Percentiles rank a stretch among this genome's conserved stretches.
Conservation (phyloP, 371 early-diverging fungal genomes). For the Mucor lusitanicus region DNA sequence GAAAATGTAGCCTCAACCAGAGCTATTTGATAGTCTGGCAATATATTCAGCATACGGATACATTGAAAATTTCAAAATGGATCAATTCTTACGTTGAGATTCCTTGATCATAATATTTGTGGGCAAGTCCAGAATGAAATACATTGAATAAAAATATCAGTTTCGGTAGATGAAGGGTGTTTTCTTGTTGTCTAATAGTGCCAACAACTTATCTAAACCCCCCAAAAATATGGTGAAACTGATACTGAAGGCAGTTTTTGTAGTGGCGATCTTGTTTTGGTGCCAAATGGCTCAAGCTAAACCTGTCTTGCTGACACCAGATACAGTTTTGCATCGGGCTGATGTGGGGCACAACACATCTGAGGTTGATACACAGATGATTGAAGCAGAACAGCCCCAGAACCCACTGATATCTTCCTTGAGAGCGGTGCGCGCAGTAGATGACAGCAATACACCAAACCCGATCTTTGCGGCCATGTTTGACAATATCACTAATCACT, state of each 20-base stretch:
- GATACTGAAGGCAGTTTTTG: background rate
- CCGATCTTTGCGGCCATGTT: background rate
- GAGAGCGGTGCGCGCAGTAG: background rate
- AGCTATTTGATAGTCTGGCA: background rate
- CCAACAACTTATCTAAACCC: background rate
- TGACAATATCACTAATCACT: background rate
- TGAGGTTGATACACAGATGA: background rate
- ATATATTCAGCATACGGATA: background rate
- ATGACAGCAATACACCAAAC: background rate
- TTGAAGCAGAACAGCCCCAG: background rate
- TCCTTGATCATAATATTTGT: background rate
- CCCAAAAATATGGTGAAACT: background rate
- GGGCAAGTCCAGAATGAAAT: background rate
- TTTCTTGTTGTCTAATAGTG: too few relatives aligned
- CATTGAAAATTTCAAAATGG: background rate
- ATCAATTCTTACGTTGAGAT: background rate
- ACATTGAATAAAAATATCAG: background rate
- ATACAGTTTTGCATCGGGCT: background rate
- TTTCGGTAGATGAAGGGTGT: background rate
- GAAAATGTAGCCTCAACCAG: background rate
- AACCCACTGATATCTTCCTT: background rate
- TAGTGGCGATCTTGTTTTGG: background rate
- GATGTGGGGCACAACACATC: background rate
- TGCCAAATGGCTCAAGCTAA: background rate
- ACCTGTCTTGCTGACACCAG: background rate